Evolutionary conservation across 257 asterid genomes (phyloP).

Genomic region (Apocynum venetum): DNA sequence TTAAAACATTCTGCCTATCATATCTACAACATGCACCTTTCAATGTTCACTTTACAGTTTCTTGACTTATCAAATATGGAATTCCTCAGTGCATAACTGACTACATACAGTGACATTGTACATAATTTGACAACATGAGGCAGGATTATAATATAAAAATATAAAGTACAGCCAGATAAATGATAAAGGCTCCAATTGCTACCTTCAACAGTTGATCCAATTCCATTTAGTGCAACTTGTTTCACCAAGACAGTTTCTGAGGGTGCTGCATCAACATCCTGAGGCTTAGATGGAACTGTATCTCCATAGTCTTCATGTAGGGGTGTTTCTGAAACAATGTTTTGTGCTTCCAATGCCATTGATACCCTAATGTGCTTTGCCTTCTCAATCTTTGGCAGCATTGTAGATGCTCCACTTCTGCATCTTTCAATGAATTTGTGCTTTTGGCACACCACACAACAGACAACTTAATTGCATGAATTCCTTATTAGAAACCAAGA

Average conservation of each 20-base stretch:
- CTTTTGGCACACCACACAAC: slow-evolving; percentile 35
- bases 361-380: slow-evolving; percentile 71
- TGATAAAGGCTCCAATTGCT: neutral
- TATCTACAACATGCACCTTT: neutral
- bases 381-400: slow-evolving; percentile 92
- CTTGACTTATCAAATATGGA: neutral
- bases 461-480: slow-evolving; percentile 24
- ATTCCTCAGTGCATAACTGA: neutral
- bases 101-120: neutral
- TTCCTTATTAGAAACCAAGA: neutral
- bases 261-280: slow-evolving; percentile 33
- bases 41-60: neutral
- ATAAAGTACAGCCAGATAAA: neutral
- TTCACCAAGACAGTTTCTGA: slow-evolving; percentile 31
- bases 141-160: neutral
- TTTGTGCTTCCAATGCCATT: slow-evolving; percentile 58
- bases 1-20: neutral
- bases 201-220: slow-evolving; percentile 54
- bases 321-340: slow-evolving; percentile 44
- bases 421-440: slow-evolving; percentile 98
- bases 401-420: slow-evolving; percentile 74
- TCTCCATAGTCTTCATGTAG: slow-evolving; percentile 48
- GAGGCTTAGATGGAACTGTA: slow-evolving; percentile 76
- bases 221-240: slow-evolving; percentile 23
- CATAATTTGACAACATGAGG: neutral